phyloP scores from a whole-genome alignment of 768 basidiomycete species.

The Xerocomellus amylosporus region DNA sequence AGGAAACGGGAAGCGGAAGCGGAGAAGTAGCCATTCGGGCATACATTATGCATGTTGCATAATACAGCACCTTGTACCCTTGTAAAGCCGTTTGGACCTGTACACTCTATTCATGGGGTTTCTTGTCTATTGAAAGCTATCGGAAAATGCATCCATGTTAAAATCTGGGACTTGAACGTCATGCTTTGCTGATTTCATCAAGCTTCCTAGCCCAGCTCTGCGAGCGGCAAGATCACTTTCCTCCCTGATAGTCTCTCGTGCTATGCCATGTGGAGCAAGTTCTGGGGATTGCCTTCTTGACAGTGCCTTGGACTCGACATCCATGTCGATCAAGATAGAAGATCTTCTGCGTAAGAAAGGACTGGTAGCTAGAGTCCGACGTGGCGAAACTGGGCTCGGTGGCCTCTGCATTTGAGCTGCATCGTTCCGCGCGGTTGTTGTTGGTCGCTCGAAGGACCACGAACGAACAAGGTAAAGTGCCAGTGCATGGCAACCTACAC shows the following conservation, averaged over 20 bases:
- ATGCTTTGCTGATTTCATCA: conserved; percentile 91
- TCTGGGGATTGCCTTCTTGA: conserved; percentile 55
- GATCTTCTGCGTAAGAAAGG: conserved; percentile 58
- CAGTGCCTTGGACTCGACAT: conserved; percentile 59
- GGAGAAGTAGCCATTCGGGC: conserved; percentile 38
- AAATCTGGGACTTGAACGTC: conserved; percentile 86
- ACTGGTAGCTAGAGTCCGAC: conserved; percentile 47
- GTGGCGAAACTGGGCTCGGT: conserved; percentile 46
- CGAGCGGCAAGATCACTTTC: conserved; percentile 61
- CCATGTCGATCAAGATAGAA: conserved; percentile 89
- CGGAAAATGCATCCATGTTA: conserved; percentile 75
- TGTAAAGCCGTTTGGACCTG: conserved; percentile 7
- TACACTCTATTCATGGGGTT: conserved; percentile 2
- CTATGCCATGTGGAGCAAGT: conserved; percentile 18
- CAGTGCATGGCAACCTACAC: conserved; percentile 84
- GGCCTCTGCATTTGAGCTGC: conserved; percentile 12
- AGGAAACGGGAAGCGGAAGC: conserved; percentile 82
- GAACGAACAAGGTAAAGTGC: conserved; percentile 85
- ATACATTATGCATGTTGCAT: conserved; percentile 7
- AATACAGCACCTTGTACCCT: conserved; percentile 10
- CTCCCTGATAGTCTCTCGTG: conserved; percentile 38
- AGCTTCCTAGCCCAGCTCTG: conserved; percentile 72
- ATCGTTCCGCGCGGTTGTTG: conserved; percentile 33
- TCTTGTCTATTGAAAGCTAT: conserved; percentile 15
- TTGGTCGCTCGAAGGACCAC: conserved; percentile 89